Evolutionary conservation across 2,329 filamentous ascomycete genomes (phyloP).

Genomic region (Fusarium tjaetaba): DNA sequence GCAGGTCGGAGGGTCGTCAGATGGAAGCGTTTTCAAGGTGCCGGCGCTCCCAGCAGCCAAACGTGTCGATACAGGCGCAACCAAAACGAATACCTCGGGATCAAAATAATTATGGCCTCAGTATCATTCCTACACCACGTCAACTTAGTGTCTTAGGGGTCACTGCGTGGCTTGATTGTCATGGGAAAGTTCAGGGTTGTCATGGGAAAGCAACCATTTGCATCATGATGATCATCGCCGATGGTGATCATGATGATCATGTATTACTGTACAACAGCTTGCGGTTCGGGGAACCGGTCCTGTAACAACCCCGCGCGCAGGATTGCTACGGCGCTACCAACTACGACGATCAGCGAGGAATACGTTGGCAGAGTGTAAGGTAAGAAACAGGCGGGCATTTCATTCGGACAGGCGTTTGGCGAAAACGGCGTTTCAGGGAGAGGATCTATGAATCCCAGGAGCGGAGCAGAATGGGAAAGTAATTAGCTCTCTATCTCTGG

Average conservation of each 20-base stretch:
- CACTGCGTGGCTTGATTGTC: not conserved
- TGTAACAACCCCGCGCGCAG: not conserved
- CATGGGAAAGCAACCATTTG: slow-evolving; percentile 30
- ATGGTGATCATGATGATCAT: slow-evolving; percentile 6
- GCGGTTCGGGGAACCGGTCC: slow-evolving; percentile 3
- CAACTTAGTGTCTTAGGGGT: not conserved
- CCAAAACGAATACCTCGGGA: slow-evolving; percentile 49
- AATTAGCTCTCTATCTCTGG: slow-evolving; percentile 8
- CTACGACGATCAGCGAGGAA: slow-evolving; percentile 1
- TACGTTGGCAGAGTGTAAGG: not conserved
- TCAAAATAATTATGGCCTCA: slow-evolving; percentile 33
- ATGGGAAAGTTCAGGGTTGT: slow-evolving; percentile 27
- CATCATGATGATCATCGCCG: slow-evolving; percentile 31
- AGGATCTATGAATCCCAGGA: slow-evolving; percentile 6
- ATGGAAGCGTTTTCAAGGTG: slow-evolving; percentile 79
- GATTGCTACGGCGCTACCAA: not conserved
- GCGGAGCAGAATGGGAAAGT: slow-evolving; percentile 13
- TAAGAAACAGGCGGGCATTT: not conserved
- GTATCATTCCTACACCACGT: not conserved
- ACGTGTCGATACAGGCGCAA: slow-evolving; percentile 61
- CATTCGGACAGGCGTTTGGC: slow-evolving; percentile 18
- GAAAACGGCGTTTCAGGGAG: slow-evolving; percentile 39
- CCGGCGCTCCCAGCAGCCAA: slow-evolving; percentile 79
- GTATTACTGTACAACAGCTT: not conserved
- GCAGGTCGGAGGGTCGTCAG: slow-evolving; percentile 71